Conservation (phyloP, 1,284 basidiomycete genomes). For the Hypsizygus ulmarius region DNA sequence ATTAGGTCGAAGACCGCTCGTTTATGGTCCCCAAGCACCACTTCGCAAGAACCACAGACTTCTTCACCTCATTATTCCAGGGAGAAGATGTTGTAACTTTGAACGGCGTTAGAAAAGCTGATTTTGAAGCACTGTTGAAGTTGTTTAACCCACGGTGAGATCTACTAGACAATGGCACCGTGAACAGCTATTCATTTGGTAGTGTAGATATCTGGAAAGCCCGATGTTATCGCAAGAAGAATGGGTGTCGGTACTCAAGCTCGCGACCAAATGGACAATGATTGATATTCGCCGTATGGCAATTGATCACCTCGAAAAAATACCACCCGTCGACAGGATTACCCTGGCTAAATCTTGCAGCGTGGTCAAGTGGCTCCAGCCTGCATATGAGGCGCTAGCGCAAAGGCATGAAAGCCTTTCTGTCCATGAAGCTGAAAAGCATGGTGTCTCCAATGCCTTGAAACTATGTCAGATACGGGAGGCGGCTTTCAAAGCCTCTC, state of each 20-base stretch:
- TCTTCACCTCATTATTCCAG: neutral
- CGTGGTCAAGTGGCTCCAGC: neutral
- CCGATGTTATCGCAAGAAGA: neutral
- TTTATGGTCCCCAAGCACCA: slow-evolving; percentile 5
- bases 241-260: slow-evolving; percentile 11
- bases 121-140: too few relatives aligned
- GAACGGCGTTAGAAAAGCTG: too few relatives aligned
- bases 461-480: neutral
- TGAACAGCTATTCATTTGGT: neutral
- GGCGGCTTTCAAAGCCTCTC: too few relatives aligned
- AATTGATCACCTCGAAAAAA: neutral
- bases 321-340: neutral
- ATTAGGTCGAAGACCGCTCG: neutral
- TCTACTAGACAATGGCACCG: neutral
- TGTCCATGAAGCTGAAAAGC: neutral
- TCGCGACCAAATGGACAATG: slow-evolving; percentile 9
- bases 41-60: slow-evolving; percentile 1
- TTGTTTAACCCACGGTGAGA: too few relatives aligned
- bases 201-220: neutral
- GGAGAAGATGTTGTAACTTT: too few relatives aligned
- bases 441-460: slow-evolving; percentile 2
- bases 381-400: neutral
- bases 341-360: neutral
- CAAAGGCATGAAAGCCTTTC: neutral
- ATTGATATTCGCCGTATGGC: slow-evolving; percentile 7